These are phyloP conservation scores for Cylindrotheca closterium DNA, from an alignment of 108 stramenopile species.

Conservation along the genomic window DNA sequence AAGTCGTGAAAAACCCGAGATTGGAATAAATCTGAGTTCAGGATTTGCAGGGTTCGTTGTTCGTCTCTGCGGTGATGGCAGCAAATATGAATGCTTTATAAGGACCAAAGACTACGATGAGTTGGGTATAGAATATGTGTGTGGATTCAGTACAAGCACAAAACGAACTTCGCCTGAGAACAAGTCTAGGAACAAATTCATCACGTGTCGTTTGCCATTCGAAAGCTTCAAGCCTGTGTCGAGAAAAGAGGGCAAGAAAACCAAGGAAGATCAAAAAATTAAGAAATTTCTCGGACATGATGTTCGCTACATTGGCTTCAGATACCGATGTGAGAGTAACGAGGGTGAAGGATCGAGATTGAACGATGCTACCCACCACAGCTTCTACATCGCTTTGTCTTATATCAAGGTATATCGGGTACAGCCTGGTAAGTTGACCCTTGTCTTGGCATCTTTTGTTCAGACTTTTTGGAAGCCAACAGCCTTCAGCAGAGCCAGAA, in stretches of 20 bases:
- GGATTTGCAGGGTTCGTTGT: constrained; percentile 81
- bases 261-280: constrained; percentile 13
- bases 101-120: constrained; percentile 65
- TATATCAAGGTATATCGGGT: constrained; percentile 80
- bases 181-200: constrained; percentile 59
- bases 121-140: constrained; percentile 79
- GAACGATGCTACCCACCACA: constrained; percentile 22
- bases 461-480: too few relatives aligned
- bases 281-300: constrained; percentile 62
- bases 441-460: too few relatives aligned
- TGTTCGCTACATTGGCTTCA: constrained; percentile 76
- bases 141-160: constrained; percentile 64
- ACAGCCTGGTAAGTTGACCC: constrained; percentile 47
- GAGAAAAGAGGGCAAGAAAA: constrained; percentile 11
- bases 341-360: neutral
- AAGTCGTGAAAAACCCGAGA: constrained; percentile 63
- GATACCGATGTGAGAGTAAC: constrained; percentile 58
- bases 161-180: constrained; percentile 44
- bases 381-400: constrained; percentile 74
- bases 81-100: constrained; percentile 75
- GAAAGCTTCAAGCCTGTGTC: constrained; percentile 41
- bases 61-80: constrained; percentile 73
- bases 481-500: constrained; percentile 64
- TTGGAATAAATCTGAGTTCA: constrained; percentile 65
- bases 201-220: constrained; percentile 54